A percentile compares a stretch with the other conserved stretches of the same genome.
phyloP scores from a whole-genome alignment of 2,329 filamentous ascomycete genomes.

The Diatrype stigma region DNA sequence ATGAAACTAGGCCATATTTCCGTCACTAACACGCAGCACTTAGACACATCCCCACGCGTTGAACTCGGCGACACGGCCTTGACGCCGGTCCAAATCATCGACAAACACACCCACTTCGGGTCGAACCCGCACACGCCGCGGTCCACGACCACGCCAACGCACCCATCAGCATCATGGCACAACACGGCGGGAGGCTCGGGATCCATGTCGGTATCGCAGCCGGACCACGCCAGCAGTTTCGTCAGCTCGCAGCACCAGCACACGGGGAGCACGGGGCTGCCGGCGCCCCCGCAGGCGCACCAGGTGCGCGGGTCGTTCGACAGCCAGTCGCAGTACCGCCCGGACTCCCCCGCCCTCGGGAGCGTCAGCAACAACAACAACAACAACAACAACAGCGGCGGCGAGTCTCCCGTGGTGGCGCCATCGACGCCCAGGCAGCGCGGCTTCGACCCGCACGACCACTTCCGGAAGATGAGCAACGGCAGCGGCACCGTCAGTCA shows the following conservation, averaged over 20 bases:
- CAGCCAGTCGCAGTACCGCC: slow-evolving; percentile 6
- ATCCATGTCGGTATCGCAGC: slow-evolving; percentile 11
- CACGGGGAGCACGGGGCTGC: neutral
- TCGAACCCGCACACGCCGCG: slow-evolving; percentile 14
- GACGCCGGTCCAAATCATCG: slow-evolving; percentile 35
- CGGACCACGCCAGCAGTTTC: slow-evolving; percentile 29
- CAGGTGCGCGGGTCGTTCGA: neutral
- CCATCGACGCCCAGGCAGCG: neutral
- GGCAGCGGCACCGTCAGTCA: neutral
- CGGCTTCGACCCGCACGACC: neutral
- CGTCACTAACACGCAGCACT: slow-evolving; percentile 10
- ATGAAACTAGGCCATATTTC: neutral
- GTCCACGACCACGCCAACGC: slow-evolving; percentile 20
- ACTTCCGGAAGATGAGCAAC: neutral
- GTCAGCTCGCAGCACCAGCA: slow-evolving; percentile 14
- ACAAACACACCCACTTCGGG: slow-evolving; percentile 29
- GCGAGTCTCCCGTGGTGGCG: neutral
- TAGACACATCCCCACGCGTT: slow-evolving; percentile 38
- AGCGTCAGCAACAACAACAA: neutral
- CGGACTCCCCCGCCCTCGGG: slow-evolving; percentile 23
- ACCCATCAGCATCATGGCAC: slow-evolving; percentile 23
- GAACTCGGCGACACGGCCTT: slow-evolving; percentile 45
- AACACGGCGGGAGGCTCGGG: slow-evolving; percentile 2
- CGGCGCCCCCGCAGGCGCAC: slow-evolving; percentile 2
- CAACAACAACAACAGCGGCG: neutral